Evolutionary conservation across 2,329 filamentous ascomycete genomes (phyloP).

Genomic region (Aspergillus brunneoviolaceus): DNA sequence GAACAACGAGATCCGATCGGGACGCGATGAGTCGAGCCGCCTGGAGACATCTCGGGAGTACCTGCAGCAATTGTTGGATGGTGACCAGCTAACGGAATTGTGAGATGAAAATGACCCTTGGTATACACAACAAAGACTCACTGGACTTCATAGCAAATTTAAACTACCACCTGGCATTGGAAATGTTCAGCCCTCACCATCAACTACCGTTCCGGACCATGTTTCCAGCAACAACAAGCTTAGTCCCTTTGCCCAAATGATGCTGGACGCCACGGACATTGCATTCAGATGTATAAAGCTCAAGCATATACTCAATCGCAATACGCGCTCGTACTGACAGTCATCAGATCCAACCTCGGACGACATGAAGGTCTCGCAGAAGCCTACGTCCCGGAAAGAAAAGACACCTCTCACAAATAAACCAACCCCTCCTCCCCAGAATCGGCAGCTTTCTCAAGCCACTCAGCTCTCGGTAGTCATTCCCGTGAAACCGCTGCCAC

Average conservation of each 20-base stretch:
- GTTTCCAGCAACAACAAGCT: conserved; percentile 36
- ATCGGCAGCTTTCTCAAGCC: conserved; percentile 18
- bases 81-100: conserved; percentile 58
- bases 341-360: conserved; percentile 36
- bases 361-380: conserved; percentile 22
- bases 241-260: conserved; percentile 56
- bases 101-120: conserved; percentile 25
- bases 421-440: conserved; percentile 42
- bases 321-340: conserved; percentile 16
- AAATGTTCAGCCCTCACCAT: conserved; percentile 20
- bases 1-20: conserved; percentile 66
- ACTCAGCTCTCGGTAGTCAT: conserved; percentile 50
- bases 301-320: background rate
- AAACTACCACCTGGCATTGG: conserved; percentile 36
- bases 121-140: conserved; percentile 15
- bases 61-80: conserved; percentile 70
- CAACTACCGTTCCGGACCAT: conserved; percentile 20
- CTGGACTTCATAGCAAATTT: conserved; percentile 39
- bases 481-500: conserved; percentile 44
- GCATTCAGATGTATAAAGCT: conserved; percentile 43
- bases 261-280: conserved; percentile 49
- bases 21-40: conserved; percentile 58
- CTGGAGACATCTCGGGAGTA: conserved; percentile 72
- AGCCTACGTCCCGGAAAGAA: conserved; percentile 25
- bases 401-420: conserved; percentile 38